Evolutionary conservation across 2,329 filamentous ascomycete species (phyloP), one percentile per base, ranked within the genome.

Genomic region (Alternaria sp.): DNA sequence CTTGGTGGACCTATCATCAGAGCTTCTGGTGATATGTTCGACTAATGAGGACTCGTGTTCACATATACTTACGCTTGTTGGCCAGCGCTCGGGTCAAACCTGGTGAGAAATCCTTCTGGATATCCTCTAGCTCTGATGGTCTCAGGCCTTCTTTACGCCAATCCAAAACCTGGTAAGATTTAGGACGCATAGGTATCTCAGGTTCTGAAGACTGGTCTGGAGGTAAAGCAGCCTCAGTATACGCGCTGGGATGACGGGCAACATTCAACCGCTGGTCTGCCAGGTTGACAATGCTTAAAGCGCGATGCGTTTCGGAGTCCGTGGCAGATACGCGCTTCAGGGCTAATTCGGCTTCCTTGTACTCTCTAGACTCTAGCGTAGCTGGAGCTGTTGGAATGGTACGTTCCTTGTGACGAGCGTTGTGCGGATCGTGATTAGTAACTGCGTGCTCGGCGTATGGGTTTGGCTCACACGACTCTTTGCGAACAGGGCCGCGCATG

Each of bases 291-390:
- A 62, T 39, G 4, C 51, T 46, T 14, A 52, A 1, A 14, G 56
- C 59, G 11, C 46, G 56, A 14, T 34, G 47, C n/a, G 38, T 34
- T 18, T 39, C 28, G 1, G 34, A 36, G 9, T 59, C 60, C 7
- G 34, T 38, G 18, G 51, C 22, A 6, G 59, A 51, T 22, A 5
- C 30, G 22, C 51, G 59, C n/a, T 51, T 39, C 16, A 55, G 41
- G 11, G 36, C 20, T 12, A 3, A 16, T 44, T 62, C 51, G 9
- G 59, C 59, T 4, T 41, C 46, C 55, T 39, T 51, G 34, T 62
- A 62, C 16, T 54, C 49, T 5, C 14, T 14, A 4, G 55, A 53
- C 16, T 49, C 38, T 3, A 51, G 9, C 4, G 11, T 20, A 7
- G 18, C 28, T 16, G 43, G 16, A 14, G 57, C 52, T 1, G 9